Evolutionary conservation across 345 rosid species (phyloP).

Genomic region (Noccaea bulbosa): DNA sequence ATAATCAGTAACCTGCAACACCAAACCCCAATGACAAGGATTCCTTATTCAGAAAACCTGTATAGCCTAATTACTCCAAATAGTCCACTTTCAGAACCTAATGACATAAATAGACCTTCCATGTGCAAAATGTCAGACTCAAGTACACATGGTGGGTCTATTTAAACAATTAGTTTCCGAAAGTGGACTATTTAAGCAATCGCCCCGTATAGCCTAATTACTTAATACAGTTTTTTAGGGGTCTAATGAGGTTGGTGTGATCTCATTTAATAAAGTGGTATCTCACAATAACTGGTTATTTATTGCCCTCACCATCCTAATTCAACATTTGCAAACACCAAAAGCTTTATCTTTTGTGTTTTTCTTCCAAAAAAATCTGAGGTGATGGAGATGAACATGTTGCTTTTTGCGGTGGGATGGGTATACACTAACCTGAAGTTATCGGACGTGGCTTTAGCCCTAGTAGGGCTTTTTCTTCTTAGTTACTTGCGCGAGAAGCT

Average conservation of each 20-base stretch:
- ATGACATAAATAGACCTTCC: too few species aligned
- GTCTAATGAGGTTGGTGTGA: constrained; percentile 36
- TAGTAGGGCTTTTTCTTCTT: constrained; percentile 56
- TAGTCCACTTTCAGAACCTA: too few species aligned
- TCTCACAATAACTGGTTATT: constrained; percentile 14
- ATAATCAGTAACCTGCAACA: constrained; percentile 12
- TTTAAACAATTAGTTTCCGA: too few species aligned
- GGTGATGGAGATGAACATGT: constrained; percentile 13
- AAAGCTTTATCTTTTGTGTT: constrained; percentile 7
- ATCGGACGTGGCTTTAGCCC: constrained; percentile 52
- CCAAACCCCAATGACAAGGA: constrained; percentile 7
- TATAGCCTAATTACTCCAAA: too few species aligned
- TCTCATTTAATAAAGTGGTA: constrained; percentile 33
- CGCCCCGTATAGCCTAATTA: not conserved
- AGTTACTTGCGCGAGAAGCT: constrained; percentile 57
- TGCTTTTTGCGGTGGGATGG: constrained; percentile 38
- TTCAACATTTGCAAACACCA: not conserved
- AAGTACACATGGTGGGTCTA: too few species aligned
- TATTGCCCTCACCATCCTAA: constrained; percentile 9
- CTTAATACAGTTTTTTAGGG: constrained; percentile 8
- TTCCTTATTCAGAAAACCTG: constrained; percentile 26
- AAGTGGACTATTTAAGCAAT: too few species aligned
- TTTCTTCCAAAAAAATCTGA: not conserved
- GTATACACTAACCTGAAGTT: constrained; percentile 38
- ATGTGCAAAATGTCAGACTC: too few species aligned